phyloP scores from a whole-genome alignment of 2,329 filamentous ascomycete species.

The Penicillium vulpinum region DNA sequence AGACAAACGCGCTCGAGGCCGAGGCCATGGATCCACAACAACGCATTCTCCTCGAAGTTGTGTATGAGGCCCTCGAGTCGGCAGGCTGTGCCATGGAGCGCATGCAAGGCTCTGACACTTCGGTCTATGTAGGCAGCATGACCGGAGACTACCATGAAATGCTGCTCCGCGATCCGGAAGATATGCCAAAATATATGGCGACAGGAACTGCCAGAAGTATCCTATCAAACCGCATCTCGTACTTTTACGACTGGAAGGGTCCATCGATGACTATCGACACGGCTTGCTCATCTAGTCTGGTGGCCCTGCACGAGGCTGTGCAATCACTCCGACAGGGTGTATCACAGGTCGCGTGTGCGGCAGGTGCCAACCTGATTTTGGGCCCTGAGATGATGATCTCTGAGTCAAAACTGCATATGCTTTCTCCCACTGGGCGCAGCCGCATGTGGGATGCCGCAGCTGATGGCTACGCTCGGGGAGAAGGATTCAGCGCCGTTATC shows the following conservation, averaged over 20 bases:
- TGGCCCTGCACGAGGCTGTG: not conserved
- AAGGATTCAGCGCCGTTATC: not conserved
- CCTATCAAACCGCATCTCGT: not conserved
- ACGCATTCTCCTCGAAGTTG: not conserved
- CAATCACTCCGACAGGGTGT: too few relatives aligned
- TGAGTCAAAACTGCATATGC: not conserved
- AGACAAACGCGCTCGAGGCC: not conserved
- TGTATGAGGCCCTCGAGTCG: not conserved
- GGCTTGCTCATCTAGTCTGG: not conserved
- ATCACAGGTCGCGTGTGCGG: too few relatives aligned
- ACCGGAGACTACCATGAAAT: not conserved
- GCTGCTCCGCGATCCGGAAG: too few relatives aligned
- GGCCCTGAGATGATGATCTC: not conserved
- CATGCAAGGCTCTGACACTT: not conserved
- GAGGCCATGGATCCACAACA: not conserved
- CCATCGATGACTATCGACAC: not conserved
- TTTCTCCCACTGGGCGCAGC: not conserved
- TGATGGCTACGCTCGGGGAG: slow-evolving; percentile 5
- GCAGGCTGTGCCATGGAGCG: not conserved
- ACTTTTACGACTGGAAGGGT: not conserved
- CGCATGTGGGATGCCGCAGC: not conserved
- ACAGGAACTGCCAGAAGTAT: not conserved
- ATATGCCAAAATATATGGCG: too few relatives aligned
- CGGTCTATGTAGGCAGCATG: not conserved
- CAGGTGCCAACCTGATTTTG: too few relatives aligned